A percentile compares a stretch with the other conserved stretches of the same genome.
Evolutionary conservation across 257 asterid genomes (phyloP).

Genomic region (Nicotiana knightiana): DNA sequence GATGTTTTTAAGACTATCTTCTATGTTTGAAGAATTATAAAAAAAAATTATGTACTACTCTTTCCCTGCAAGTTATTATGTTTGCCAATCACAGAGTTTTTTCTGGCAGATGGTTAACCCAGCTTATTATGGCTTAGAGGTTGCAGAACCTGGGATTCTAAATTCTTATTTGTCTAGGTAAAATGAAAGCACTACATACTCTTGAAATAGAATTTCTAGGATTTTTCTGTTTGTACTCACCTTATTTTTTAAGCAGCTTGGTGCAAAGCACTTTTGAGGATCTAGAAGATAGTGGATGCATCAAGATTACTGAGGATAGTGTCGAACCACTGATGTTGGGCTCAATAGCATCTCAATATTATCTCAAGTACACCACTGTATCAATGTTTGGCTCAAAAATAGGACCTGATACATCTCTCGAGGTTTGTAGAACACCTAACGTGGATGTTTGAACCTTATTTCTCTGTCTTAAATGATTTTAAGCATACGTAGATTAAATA

Average conservation of each 20-base stretch:
- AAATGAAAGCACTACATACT: conserved; percentile 11
- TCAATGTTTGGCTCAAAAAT: conserved; percentile 95
- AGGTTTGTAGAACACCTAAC: conserved; percentile 48
- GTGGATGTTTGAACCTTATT: conserved; percentile 2
- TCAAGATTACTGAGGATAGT: conserved; percentile 67
- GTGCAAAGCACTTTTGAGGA: conserved; percentile 82
- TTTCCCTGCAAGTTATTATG: background rate
- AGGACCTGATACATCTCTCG: conserved; percentile 84
- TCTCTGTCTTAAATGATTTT: background rate
- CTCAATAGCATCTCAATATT: conserved; percentile 87
- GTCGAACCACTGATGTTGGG: conserved; percentile 98
- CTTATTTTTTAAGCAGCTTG: conserved; percentile 44
- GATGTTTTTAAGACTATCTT: background rate
- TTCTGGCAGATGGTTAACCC: conserved; percentile 76
- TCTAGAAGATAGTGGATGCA: conserved; percentile 95
- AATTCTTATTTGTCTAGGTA: conserved; percentile 94
- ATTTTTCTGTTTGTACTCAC: conserved; percentile 8
- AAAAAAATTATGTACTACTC: background rate
- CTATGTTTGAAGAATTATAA: background rate
- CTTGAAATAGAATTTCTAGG: conserved; percentile 6
- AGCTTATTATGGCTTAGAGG: conserved; percentile 87
- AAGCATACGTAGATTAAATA: background rate
- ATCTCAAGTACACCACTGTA: conserved; percentile 83
- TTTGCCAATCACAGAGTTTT: conserved; percentile 10
- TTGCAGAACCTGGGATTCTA: conserved; percentile 63